Base-by-base conservation (phyloP, 2,329 filamentous ascomycete species). In the Delphinella strobiligena region DNA sequence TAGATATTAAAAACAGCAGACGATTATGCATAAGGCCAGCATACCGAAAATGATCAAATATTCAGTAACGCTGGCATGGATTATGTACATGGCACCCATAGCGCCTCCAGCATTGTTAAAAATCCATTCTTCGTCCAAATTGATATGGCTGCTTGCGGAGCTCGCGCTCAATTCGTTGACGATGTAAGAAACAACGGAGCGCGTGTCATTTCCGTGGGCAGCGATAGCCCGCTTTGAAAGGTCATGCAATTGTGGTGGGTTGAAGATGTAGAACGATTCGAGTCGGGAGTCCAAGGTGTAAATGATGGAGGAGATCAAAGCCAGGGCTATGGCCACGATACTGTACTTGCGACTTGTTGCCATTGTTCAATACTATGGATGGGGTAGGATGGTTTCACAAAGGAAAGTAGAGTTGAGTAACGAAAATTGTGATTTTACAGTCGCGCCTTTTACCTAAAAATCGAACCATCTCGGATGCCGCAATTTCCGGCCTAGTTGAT, bases 71-170 rank as follows among this genome's bases (percentile, higher is more conserved):
- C 81, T 88, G 44, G 85, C 83, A 58, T 93, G 86, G 52, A 93
- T 80, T 48, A 93, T 79, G 60, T 85, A 87, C 86, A 93, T 91
- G 54, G 74, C 82, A 41, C 86, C 86, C 86, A 93, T 93, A 38
- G 85, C 85, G 47, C 86, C 86, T 38, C 86, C 86, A 37, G 85
- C 85, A 55, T 93, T 93, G 70, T 93, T 93, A 54, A 93, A 89
- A 34, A 93, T 71, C 85, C 85, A 93, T 61, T 89, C 81, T 63
- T 89, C 76, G 43, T 80, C 66, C 40, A 74, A 57, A 63, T 82
- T 86, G 55, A 89, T 55, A 60, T 84, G 51, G 14, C 46, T 55
- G 15, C 34, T 36, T 8, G 43, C 43, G 47, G 69, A 71, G 24
- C 36, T 30, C 49, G 65, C 63, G 49, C 68, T 66, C 40, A 93